Conservation (phyloP, 371 early-diverging fungal species). For the Conidiobolus incongruus region DNA sequence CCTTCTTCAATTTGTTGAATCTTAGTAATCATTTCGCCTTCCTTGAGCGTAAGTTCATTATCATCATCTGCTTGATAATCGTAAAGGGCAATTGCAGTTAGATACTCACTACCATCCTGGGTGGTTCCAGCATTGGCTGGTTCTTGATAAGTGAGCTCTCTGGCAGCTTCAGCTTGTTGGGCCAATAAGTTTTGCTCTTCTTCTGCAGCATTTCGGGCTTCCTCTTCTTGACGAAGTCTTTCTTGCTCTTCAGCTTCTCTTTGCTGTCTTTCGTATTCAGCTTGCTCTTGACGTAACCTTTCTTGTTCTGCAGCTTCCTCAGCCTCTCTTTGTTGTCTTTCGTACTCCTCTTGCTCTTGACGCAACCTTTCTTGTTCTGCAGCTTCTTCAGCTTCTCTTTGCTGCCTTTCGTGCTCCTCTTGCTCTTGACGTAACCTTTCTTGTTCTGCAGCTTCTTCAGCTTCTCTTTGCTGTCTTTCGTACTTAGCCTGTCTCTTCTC, state of each 20-base stretch:
- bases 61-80: conserved; percentile 32
- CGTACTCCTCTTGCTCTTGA: conserved; percentile 8
- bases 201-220: neutral
- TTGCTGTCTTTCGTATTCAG: neutral
- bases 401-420: conserved; percentile 17
- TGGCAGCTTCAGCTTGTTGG: neutral
- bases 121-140: neutral
- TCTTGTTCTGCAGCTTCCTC: conserved; percentile 1
- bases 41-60: conserved; percentile 42
- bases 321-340: conserved; percentile 9
- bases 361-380: conserved; percentile 6
- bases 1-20: conserved; percentile 55
- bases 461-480: conserved; percentile 6
- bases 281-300: conserved; percentile 3
- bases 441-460: conserved; percentile 9
- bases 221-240: neutral
- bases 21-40: conserved; percentile 47
- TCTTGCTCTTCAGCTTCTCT: neutral
- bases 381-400: conserved; percentile 10
- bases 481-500: conserved; percentile 6
- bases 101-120: neutral
- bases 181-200: neutral
- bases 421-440: conserved; percentile 3
- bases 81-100: conserved; percentile 21
- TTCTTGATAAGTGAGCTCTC: neutral